Base-by-base conservation (phyloP, 257 asterid genomes). In the Nicotiana obtusifolia region DNA sequence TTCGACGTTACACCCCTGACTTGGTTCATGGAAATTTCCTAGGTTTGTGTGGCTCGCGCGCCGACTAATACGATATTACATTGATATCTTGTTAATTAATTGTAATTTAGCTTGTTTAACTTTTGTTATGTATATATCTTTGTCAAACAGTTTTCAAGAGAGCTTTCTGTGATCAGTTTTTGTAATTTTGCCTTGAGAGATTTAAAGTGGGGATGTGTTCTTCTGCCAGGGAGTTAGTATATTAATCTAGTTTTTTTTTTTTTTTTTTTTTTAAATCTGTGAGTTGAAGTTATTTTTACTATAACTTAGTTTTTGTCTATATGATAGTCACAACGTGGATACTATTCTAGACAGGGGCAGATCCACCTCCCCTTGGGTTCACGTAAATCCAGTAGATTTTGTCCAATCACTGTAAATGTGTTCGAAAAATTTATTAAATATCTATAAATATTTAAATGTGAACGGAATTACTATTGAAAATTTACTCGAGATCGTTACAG, bases 161-260 rank as follows among this genome's bases (percentile, higher is more conserved):
- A 20, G 30, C 19, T 68, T 67, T 2, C 0, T 10, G 60, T 47
- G 64, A 62, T 19, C 10, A 44, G 17, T 28, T 59, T 28, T 59
- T 76, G 41, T 24, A 76, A 54, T 77, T 77, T 77, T 56, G 68
- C 89, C 88, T 93, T 6, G 89, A 90, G 30, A 86, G 91, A 3
- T 91, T 90, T 56, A 91, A 90, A 15, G 92, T 93, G 33, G 96
- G 90, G 19, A 10, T 90, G 19, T 91, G 97, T 94, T 92, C 97
- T 9, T 86, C 96, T 68, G 96, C 90, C 0, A 81, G 61, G 53
- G 92, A 88, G 97, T 37, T 37, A 7, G 47, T 91, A 1, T 91
- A 1, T n/a, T 19, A 57, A 56, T 56, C 64, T 57, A 87, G 88
- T 17, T 30, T 37, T 14, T 8, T n/a, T 5, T 28, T 4, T 14